Conservation (phyloP, 2,329 filamentous ascomycete genomes). For the Rosellinia necatrix region DNA sequence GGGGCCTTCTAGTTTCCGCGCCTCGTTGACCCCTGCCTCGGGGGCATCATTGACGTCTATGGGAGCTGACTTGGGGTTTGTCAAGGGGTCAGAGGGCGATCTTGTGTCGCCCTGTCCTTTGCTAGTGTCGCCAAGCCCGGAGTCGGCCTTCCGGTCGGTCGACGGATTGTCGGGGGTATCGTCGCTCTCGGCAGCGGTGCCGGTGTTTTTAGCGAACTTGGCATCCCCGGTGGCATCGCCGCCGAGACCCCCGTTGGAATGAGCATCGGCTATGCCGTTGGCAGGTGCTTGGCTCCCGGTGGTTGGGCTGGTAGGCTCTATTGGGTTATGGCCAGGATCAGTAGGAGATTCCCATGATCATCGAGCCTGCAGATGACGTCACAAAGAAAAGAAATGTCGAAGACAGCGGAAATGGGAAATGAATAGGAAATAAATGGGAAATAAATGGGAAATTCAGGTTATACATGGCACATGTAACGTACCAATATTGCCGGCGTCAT, state of each 20-base stretch:
- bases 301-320: slow-evolving; percentile 8
- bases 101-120: slow-evolving; percentile 48
- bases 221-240: slow-evolving; percentile 15
- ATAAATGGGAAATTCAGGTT: slow-evolving; percentile 36
- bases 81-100: slow-evolving; percentile 43
- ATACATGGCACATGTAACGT: slow-evolving; percentile 48
- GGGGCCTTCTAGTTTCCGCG: slow-evolving; percentile 46
- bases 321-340: neutral
- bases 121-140: slow-evolving; percentile 32
- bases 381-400: neutral
- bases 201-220: slow-evolving; percentile 31
- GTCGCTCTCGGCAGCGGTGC: slow-evolving; percentile 32
- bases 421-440: no score
- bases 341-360: neutral
- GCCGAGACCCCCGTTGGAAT: neutral
- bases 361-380: slow-evolving; percentile 8
- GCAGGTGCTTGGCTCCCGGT: neutral
- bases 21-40: slow-evolving; percentile 39
- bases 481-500: slow-evolving; percentile 77
- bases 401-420: neutral
- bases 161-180: slow-evolving; percentile 38
- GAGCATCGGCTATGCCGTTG: neutral
- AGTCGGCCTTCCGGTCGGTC: slow-evolving; percentile 34
- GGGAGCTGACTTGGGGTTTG: slow-evolving; percentile 42
- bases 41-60: slow-evolving; percentile 45